Evolutionary conservation across 2,329 filamentous ascomycete species (phyloP).

Genomic region (Alternaria ventricosa): DNA sequence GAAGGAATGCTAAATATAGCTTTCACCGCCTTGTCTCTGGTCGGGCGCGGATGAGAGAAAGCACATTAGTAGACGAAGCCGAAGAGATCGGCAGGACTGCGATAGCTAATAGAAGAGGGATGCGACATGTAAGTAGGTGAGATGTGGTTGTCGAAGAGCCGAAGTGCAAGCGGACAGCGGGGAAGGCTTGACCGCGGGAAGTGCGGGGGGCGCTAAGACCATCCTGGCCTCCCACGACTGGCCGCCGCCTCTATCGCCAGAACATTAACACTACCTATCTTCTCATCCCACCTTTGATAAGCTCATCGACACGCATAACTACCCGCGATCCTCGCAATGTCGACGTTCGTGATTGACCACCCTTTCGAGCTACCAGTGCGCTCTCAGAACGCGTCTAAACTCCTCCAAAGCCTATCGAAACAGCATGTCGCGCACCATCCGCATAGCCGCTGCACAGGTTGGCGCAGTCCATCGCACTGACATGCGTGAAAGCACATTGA

Average conservation of each 20-base stretch:
- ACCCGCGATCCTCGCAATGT: background rate
- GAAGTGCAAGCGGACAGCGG: background rate
- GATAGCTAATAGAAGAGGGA: too few species aligned
- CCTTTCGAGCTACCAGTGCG: background rate
- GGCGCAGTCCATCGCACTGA: slow-evolving; percentile 54
- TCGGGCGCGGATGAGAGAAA: background rate
- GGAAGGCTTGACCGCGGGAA: background rate
- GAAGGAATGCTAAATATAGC: background rate
- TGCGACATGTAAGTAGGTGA: too few species aligned
- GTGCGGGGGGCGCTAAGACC: background rate
- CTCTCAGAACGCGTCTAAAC: background rate
- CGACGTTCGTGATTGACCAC: background rate
- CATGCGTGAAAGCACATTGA: slow-evolving; percentile 49
- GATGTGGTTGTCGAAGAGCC: too few species aligned
- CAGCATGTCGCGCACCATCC: slow-evolving; percentile 48
- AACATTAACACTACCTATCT: background rate
- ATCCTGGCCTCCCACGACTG: background rate
- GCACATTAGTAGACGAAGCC: background rate
- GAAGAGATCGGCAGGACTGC: too few species aligned
- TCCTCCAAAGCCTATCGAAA: background rate
- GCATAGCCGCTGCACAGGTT: slow-evolving; percentile 61
- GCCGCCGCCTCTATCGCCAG: background rate
- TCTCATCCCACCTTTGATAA: background rate
- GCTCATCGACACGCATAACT: background rate
- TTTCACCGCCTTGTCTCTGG: background rate